Conservation (phyloP, 2,329 filamentous ascomycete genomes). For the Calonectria hawksworthii region DNA sequence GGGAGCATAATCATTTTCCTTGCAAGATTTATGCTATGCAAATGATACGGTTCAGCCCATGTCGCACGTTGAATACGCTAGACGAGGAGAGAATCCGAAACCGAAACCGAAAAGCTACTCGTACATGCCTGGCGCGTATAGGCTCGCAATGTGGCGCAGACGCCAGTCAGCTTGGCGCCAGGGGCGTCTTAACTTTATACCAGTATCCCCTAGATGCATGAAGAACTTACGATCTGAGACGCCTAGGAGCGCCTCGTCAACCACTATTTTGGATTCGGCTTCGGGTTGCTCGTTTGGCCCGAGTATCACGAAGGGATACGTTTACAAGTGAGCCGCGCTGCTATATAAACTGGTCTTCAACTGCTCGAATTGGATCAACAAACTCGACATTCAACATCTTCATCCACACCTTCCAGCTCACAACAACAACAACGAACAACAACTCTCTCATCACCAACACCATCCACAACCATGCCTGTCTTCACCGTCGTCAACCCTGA, state of each 20-base stretch:
- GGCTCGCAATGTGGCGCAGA: not conserved
- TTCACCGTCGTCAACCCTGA: conserved; percentile 24
- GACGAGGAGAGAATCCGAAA: not conserved
- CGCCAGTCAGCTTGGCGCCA: not conserved
- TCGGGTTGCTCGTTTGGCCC: not conserved
- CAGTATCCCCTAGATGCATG: not conserved
- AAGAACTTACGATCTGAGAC: conserved; percentile 4
- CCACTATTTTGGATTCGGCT: not conserved
- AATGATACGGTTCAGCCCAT: not conserved
- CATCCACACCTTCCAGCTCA: not conserved
- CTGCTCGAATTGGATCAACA: not conserved
- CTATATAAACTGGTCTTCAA: not conserved
- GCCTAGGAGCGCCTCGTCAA: not conserved
- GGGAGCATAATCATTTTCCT: not conserved
- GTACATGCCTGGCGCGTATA: not conserved
- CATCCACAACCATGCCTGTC: conserved; percentile 27
- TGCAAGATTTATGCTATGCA: no score
- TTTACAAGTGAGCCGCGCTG: not conserved
- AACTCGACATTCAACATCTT: not conserved
- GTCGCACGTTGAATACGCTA: not conserved
- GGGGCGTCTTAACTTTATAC: not conserved
- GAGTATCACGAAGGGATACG: not conserved
- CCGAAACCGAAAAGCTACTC: conserved; percentile 6
- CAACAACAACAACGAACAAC: not conserved
- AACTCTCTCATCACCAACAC: not conserved